Evolutionary conservation across 2,329 filamentous ascomycete genomes (phyloP).

Genomic region (Camillea tinctor): DNA sequence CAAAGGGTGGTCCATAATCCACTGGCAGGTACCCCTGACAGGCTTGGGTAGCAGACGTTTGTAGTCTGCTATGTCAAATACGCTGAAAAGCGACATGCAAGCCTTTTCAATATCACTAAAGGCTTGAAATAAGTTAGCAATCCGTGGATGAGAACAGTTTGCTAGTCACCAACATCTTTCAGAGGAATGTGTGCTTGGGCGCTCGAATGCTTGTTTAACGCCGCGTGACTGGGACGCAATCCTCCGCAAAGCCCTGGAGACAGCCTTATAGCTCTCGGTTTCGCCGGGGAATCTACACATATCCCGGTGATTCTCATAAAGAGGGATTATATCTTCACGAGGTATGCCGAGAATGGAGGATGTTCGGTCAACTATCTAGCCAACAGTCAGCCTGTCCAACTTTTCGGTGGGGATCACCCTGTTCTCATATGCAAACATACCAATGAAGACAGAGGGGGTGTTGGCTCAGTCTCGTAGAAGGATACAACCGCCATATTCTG

Average conservation of each 20-base stretch:
- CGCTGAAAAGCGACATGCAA: conserved; percentile 34
- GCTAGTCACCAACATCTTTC: neutral
- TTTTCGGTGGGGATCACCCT: neutral
- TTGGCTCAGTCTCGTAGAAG: conserved; percentile 20
- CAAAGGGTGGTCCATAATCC: conserved; percentile 31
- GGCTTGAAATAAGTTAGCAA: conserved; percentile 19
- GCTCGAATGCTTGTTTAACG: neutral
- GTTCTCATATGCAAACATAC: conserved; percentile 5
- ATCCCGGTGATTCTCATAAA: conserved; percentile 26
- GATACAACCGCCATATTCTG: conserved; percentile 18
- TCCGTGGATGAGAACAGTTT: neutral
- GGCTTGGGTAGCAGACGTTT: conserved; percentile 28
- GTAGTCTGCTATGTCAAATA: conserved; percentile 31
- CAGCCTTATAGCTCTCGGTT: conserved; percentile 17
- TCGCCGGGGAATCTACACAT: conserved; percentile 27
- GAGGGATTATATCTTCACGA: conserved; percentile 20
- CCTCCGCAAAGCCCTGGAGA: conserved; percentile 20
- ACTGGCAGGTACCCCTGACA: conserved; percentile 36
- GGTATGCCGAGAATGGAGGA: conserved; percentile 23
- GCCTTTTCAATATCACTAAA: conserved; percentile 33
- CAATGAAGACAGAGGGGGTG: conserved; percentile 8
- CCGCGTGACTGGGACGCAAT: conserved; percentile 7
- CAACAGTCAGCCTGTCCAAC: neutral
- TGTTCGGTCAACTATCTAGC: conserved; percentile 3
- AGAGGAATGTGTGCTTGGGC: neutral